Evolutionary conservation across 2,329 filamentous ascomycete species (phyloP).

Genomic region (Aspergillus eucalypticola): DNA sequence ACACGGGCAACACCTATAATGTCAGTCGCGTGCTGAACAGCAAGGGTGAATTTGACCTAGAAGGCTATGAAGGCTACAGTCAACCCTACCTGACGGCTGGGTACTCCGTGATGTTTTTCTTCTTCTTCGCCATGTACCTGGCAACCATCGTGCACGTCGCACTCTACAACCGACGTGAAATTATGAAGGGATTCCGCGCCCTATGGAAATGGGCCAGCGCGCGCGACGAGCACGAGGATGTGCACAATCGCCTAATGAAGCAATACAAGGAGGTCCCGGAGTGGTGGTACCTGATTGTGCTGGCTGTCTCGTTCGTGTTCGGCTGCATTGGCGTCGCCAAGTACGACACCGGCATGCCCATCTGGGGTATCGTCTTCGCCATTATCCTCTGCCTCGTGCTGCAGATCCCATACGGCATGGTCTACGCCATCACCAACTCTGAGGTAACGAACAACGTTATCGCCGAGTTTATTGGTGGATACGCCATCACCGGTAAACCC

Average conservation of each 20-base stretch:
- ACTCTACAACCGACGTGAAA: slow-evolving; percentile 3
- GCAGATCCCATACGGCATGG: slow-evolving; percentile 10
- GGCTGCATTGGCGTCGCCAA: neutral
- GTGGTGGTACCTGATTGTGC: slow-evolving; percentile 7
- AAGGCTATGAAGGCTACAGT: slow-evolving; percentile 4
- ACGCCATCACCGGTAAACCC: slow-evolving; percentile 7
- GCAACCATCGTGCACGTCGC: slow-evolving; percentile 1
- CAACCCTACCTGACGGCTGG: slow-evolving; percentile 6
- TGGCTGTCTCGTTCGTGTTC: neutral
- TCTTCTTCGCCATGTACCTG: slow-evolving; percentile 11
- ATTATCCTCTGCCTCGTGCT: slow-evolving; percentile 5
- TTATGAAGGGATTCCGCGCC: neutral
- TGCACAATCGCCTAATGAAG: slow-evolving; percentile 9
- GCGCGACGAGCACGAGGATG: neutral
- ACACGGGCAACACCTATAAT: slow-evolving; percentile 3
- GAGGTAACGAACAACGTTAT: slow-evolving; percentile 10
- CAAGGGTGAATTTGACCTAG: slow-evolving; percentile 4
- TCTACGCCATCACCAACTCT: slow-evolving; percentile 12
- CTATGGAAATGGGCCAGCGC: neutral
- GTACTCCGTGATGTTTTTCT: slow-evolving; percentile 1
- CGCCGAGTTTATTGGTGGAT: slow-evolving; percentile 11
- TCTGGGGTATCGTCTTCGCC: slow-evolving; percentile 11
- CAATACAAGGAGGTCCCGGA: slow-evolving; percentile 6
- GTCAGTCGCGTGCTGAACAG: slow-evolving; percentile 5
- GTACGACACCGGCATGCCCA: slow-evolving; percentile 7